phyloP scores from a whole-genome alignment of 768 basidiomycete species.

The Mycena rebaudengoi region DNA sequence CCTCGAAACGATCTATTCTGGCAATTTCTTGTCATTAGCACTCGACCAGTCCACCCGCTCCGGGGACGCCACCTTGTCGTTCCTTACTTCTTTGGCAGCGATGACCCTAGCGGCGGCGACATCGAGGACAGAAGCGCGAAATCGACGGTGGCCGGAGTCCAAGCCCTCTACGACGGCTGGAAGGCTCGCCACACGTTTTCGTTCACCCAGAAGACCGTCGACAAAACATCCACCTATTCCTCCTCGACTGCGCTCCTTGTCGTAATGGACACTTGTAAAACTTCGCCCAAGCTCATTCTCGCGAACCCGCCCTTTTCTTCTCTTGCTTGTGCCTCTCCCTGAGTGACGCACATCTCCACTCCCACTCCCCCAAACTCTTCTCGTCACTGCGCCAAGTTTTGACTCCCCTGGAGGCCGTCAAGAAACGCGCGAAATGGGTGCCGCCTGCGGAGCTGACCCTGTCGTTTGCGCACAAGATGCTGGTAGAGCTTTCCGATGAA shows the following conservation, averaged over 20 bases:
- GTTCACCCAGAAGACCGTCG: constrained; percentile 8
- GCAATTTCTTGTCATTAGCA: constrained; percentile 16
- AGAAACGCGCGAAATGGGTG: constrained; percentile 17
- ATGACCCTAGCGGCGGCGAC: constrained; percentile 27
- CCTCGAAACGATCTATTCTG: constrained; percentile 22
- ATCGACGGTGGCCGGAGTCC: constrained; percentile 21
- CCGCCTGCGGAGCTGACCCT: constrained; percentile 25
- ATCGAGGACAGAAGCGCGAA: constrained; percentile 26
- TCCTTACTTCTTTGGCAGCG: constrained; percentile 24
- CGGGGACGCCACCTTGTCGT: constrained; percentile 5
- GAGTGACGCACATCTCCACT: constrained; percentile 17
- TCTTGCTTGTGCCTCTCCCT: constrained; percentile 24
- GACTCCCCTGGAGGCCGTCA: constrained; percentile 3
- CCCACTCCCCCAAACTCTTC: constrained; percentile 8
- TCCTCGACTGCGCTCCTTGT: constrained; percentile 18
- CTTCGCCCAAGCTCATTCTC: constrained; percentile 19
- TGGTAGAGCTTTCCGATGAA: constrained; percentile 22
- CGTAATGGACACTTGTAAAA: constrained; percentile 12
- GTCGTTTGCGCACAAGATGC: constrained; percentile 27
- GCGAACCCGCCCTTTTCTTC: constrained; percentile 24
- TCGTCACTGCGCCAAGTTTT: constrained; percentile 10
- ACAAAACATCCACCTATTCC: constrained; percentile 10
- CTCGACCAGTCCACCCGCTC: constrained; percentile 3
- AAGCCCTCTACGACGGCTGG: constrained; percentile 23
- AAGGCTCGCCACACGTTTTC: constrained; percentile 13